These are phyloP conservation scores for Polysphondylium violaceum DNA, from an alignment of 78 protist species.

Conservation along the genomic window DNA sequence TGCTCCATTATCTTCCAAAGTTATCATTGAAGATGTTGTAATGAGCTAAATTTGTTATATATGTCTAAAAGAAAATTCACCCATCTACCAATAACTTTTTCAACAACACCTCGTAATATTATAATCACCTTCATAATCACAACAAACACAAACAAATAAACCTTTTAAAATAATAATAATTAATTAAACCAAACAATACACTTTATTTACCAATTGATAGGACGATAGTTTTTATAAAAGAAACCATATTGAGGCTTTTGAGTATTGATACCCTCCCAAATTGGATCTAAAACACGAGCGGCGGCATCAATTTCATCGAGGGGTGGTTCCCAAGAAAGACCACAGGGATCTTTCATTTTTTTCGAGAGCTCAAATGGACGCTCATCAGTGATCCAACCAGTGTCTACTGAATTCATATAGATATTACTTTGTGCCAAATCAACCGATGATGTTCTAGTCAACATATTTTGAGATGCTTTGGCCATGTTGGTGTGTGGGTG, in stretches of 20 bases:
- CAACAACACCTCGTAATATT: background rate
- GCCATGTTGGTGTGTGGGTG: conserved; percentile 99
- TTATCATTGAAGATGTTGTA: conserved; percentile 14
- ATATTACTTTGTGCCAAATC: conserved; percentile 79
- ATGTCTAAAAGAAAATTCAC: no score
- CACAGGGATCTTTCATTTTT: background rate
- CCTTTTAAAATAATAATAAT: no score
- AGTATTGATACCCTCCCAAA: conserved; percentile 17
- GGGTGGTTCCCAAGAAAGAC: conserved; percentile 83
- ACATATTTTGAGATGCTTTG: conserved; percentile 96
- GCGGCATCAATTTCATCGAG: conserved; percentile 97
- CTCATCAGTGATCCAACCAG: conserved; percentile 89
- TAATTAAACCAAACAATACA: no score
- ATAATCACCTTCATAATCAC: background rate
- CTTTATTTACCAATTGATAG: conserved; percentile 5
- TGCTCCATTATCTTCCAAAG: conserved; percentile 25
- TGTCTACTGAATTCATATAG: conserved; percentile 88
- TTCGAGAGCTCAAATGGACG: background rate
- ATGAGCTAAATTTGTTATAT: background rate
- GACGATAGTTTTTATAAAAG: conserved; percentile 26
- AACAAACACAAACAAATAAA: background rate
- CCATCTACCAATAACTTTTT: no score
- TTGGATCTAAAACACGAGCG: conserved; percentile 95
- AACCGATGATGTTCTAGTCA: conserved; percentile 90
- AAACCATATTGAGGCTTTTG: background rate